A percentile compares a stretch with the other conserved stretches of the same genome.
phyloP scores from a whole-genome alignment of 306 rosid species.

The Dalbergia oliveri region DNA sequence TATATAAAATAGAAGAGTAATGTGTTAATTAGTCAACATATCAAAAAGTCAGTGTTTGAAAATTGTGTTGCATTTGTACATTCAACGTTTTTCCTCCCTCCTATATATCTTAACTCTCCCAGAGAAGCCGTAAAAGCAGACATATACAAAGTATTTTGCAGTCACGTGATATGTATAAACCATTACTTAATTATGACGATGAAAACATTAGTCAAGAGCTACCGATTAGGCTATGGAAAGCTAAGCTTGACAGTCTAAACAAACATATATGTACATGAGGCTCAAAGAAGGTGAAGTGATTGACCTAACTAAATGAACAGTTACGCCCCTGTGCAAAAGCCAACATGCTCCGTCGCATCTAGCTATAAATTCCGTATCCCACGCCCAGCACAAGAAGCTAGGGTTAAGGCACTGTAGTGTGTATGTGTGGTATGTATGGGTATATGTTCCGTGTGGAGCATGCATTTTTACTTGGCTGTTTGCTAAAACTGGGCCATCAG shows the following conservation, averaged over 20 bases:
- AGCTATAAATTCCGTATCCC: not conserved
- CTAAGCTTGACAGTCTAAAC: not conserved
- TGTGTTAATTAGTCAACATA: too few relatives aligned
- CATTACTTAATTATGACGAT: not conserved
- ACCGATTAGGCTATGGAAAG: not conserved
- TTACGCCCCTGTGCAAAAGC: not conserved
- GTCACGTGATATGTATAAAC: slow-evolving; percentile 2
- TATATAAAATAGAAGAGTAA: too few relatives aligned
- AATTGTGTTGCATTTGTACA: not conserved
- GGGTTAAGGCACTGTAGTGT: not conserved
- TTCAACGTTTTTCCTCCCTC: not conserved
- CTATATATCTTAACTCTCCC: not conserved
- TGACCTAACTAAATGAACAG: not conserved
- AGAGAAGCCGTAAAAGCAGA: not conserved
- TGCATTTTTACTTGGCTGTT: slow-evolving; percentile 39
- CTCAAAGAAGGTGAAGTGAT: slow-evolving; percentile 20
- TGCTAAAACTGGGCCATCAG: slow-evolving; percentile 12
- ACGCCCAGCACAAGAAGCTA: not conserved
- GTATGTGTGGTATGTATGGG: not conserved
- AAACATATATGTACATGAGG: not conserved
- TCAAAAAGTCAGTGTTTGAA: too few relatives aligned
- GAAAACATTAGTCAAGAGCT: not conserved
- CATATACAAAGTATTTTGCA: not conserved
- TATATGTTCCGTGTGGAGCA: slow-evolving; percentile 14
- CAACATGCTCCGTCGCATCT: not conserved